A percentile compares a stretch with the other conserved stretches of the same genome.
Evolutionary conservation across 2,329 filamentous ascomycete species (phyloP).

Genomic region (Trichothecium sympodiale): DNA sequence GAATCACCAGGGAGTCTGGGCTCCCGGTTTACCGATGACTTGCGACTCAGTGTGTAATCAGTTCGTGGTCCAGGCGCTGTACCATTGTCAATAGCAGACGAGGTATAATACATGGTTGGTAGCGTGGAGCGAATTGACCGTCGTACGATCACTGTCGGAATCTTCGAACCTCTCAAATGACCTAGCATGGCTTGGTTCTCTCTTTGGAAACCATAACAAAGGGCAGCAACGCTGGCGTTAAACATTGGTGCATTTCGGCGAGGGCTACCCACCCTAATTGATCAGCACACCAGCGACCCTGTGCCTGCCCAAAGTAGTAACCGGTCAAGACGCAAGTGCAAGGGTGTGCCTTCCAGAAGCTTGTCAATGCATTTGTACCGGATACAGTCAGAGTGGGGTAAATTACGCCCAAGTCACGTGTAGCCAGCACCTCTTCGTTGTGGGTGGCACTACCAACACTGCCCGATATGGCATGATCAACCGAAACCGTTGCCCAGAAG

Average conservation of each 20-base stretch:
- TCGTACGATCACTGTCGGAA: too few species aligned
- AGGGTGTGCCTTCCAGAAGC: conserved; percentile 3
- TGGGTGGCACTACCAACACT: too few species aligned
- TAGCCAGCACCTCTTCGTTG: not conserved
- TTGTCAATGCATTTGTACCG: too few species aligned
- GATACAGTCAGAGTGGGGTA: not conserved
- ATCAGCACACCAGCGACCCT: not conserved
- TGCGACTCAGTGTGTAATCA: too few species aligned
- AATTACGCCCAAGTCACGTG: not conserved
- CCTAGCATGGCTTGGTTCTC: not conserved
- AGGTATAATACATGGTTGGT: too few species aligned
- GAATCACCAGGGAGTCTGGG: not conserved
- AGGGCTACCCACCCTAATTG: not conserved
- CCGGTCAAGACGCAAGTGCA: conserved; percentile 16
- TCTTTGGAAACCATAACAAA: not conserved
- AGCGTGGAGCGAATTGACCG: too few species aligned
- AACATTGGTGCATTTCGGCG: not conserved
- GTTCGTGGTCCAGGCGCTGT: too few species aligned
- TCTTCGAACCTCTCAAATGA: too few species aligned
- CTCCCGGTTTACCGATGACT: not conserved
- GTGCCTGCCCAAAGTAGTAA: conserved; percentile 20
- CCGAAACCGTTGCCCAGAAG: too few species aligned
- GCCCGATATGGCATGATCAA: too few species aligned
- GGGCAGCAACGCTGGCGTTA: not conserved
- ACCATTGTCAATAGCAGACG: too few species aligned